Evolutionary conservation across 345 rosid genomes (phyloP).

Genomic region (Melaleuca alternifolia): DNA sequence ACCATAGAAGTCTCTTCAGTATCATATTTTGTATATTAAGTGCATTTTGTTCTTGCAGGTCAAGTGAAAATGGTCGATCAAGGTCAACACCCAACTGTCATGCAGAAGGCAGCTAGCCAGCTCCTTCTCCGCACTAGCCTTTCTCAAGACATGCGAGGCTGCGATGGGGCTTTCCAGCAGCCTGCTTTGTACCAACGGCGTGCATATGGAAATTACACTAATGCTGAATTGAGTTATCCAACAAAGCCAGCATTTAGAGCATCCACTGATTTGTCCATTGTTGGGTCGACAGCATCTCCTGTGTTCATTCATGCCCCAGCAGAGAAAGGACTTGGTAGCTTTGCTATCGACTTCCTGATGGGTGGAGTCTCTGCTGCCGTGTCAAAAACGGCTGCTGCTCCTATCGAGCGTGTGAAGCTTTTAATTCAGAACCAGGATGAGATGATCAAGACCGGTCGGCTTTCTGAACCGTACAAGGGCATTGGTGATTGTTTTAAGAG

Average conservation of each 20-base stretch:
- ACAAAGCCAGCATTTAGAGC: not conserved
- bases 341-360: slow-evolving; percentile 26
- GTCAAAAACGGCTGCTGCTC: slow-evolving; percentile 29
- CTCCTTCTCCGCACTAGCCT: slow-evolving; percentile 5
- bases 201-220: slow-evolving; percentile 11
- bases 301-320: slow-evolving; percentile 14
- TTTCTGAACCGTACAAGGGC: slow-evolving; percentile 29
- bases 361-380: slow-evolving; percentile 38
- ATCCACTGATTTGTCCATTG: slow-evolving; percentile 4
- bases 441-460: slow-evolving; percentile 25
- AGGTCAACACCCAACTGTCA: slow-evolving; percentile 14
- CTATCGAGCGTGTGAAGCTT: slow-evolving; percentile 29
- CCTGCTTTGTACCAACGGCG: slow-evolving; percentile 5
- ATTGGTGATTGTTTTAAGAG: slow-evolving; percentile 26
- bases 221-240: slow-evolving; percentile 5
- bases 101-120: slow-evolving; percentile 25
- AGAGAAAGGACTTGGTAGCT: slow-evolving; percentile 19
- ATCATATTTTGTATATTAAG: not conserved
- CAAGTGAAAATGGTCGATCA: slow-evolving; percentile 23
- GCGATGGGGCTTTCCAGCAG: slow-evolving; percentile 1
- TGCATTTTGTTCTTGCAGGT: not conserved
- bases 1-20: not conserved
- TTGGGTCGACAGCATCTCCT: slow-evolving; percentile 1
- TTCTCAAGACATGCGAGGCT: not conserved
- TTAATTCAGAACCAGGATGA: slow-evolving; percentile 31